These are phyloP conservation scores for Colletotrichum lini DNA, from an alignment of 2,329 filamentous ascomycete species.

Conservation along the genomic window DNA sequence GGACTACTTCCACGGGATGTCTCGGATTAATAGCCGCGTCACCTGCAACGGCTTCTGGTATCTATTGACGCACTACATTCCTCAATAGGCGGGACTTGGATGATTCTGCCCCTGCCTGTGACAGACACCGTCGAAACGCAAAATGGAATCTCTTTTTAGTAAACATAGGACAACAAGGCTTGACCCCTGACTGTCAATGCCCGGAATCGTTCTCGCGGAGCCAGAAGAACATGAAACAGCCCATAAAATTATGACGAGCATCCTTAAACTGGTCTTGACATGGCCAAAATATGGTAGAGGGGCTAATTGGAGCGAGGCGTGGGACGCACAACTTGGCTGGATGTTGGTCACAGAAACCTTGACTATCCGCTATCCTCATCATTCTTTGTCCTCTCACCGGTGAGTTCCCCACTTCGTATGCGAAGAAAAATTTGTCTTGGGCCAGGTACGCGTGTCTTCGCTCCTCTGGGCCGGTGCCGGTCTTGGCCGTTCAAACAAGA, in stretches of 20 bases:
- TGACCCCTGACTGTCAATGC: not conserved
- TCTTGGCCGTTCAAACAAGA: too few relatives aligned
- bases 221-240: not conserved
- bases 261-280: not conserved
- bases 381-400: not conserved
- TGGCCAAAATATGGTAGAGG: too few relatives aligned
- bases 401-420: not conserved
- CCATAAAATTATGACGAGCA: not conserved
- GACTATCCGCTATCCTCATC: not conserved
- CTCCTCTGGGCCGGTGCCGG: not conserved
- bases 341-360: not conserved
- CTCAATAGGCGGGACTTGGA: not conserved
- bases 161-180: not conserved
- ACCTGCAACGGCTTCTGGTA: not conserved
- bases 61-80: not conserved
- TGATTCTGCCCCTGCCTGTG: not conserved
- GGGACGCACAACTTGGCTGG: not conserved
- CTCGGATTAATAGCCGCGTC: constrained; percentile 27
- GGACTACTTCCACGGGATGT: not conserved
- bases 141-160: not conserved
- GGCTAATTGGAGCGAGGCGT: not conserved
- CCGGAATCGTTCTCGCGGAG: not conserved
- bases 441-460: too few relatives aligned
- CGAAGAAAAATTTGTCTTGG: not conserved
- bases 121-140: not conserved